phyloP scores from a whole-genome alignment of 2,329 filamentous ascomycete species.

The Sporothrix humicola region DNA sequence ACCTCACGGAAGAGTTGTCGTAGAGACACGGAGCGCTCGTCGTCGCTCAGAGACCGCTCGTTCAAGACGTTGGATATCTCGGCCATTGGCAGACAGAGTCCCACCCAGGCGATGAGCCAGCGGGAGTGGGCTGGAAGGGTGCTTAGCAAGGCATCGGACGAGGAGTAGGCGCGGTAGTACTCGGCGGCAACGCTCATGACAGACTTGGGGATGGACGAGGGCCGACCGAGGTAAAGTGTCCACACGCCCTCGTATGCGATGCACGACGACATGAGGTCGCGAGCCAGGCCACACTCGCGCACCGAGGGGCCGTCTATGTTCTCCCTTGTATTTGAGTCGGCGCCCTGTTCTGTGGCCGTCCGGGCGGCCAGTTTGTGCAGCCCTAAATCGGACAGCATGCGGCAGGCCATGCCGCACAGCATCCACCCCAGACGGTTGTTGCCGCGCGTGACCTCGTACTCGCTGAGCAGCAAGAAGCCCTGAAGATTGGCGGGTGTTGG shows the following conservation, averaged over 20 bases:
- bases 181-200: slow-evolving; percentile 26
- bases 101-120: slow-evolving; percentile 32
- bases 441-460: slow-evolving; percentile 33
- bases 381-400: slow-evolving; percentile 31
- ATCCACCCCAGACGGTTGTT: slow-evolving; percentile 32
- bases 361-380: slow-evolving; percentile 30
- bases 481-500: slow-evolving; percentile 32
- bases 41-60: slow-evolving; percentile 5
- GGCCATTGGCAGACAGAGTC: slow-evolving; percentile 27
- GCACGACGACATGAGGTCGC: slow-evolving; percentile 28
- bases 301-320: background rate
- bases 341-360: background rate
- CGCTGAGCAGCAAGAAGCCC: slow-evolving; percentile 30
- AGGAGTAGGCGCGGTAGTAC: background rate
- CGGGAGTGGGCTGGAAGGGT: slow-evolving; percentile 14
- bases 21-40: background rate
- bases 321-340: too few species aligned
- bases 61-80: slow-evolving; percentile 31
- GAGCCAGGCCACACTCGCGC: slow-evolving; percentile 25
- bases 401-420: slow-evolving; percentile 31
- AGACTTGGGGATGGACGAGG: slow-evolving; percentile 29
- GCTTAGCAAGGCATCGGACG: background rate
- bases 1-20: slow-evolving; percentile 1
- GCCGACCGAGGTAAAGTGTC: slow-evolving; percentile 32
- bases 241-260: slow-evolving; percentile 31